phyloP scores from a whole-genome alignment of 2,329 filamentous ascomycete species.

The Plenodomus tracheiphilus region DNA sequence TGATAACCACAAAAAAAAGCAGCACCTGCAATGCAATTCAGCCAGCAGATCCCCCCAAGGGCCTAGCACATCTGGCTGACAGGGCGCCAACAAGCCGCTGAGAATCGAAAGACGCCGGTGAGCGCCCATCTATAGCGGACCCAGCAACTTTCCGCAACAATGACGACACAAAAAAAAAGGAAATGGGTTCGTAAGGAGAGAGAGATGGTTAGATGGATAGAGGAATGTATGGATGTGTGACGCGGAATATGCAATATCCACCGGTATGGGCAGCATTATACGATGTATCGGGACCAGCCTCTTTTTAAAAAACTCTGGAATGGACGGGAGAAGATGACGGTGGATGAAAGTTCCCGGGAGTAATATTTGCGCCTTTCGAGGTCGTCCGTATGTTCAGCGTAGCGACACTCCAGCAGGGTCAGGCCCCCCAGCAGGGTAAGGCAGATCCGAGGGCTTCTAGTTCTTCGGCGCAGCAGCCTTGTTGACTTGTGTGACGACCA shows the following conservation, averaged over 20 bases:
- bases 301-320: neutral
- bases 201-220: neutral
- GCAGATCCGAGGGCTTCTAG: neutral
- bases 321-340: neutral
- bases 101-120: neutral
- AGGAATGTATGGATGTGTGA: neutral
- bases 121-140: neutral
- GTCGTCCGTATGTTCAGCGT: no score
- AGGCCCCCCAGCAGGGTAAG: neutral
- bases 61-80: neutral
- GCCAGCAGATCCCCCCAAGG: neutral
- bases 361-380: neutral
- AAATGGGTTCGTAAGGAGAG: neutral
- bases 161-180: neutral
- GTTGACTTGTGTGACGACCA: constrained; percentile 38
- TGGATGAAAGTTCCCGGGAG: constrained; percentile 3
- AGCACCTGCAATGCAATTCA: neutral
- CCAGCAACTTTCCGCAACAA: neutral
- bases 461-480: constrained; percentile 18
- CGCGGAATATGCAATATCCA: neutral
- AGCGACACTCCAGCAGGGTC: neutral
- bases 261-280: neutral
- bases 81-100: no score
- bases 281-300: constrained; percentile 2
- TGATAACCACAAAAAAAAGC: no score